Conservation (phyloP, 805 yeast genomes). For the Teunomyces atbi region DNA sequence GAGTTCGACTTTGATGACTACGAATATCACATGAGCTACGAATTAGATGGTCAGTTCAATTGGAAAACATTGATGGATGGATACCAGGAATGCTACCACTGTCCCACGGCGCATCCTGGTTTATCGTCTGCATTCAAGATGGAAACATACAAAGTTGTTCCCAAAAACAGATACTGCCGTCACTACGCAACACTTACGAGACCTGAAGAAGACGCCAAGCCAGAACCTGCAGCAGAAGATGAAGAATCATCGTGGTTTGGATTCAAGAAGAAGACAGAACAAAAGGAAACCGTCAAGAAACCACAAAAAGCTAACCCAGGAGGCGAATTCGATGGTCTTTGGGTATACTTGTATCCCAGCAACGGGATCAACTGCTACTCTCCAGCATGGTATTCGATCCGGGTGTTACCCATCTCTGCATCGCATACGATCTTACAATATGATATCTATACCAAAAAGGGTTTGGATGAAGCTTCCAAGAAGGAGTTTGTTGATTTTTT, state of each 20-base stretch:
- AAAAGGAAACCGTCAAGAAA: constrained; percentile 2
- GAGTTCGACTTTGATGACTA: constrained; percentile 61
- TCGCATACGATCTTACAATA: constrained; percentile 57
- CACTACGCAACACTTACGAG: constrained; percentile 56
- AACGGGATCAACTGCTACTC: constrained; percentile 64
- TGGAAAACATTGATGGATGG: constrained; percentile 71
- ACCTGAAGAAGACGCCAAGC: constrained; percentile 27
- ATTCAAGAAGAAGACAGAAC: constrained; percentile 34
- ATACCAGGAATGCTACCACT: constrained; percentile 66
- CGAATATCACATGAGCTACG: constrained; percentile 64
- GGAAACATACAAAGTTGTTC: constrained; percentile 66
- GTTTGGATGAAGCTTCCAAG: constrained; percentile 49
- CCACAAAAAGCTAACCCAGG: constrained; percentile 48
- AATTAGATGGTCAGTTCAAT: constrained; percentile 60
- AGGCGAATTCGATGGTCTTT: constrained; percentile 60
- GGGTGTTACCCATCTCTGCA: constrained; percentile 56
- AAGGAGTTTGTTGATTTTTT: constrained; percentile 63
- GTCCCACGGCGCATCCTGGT: constrained; percentile 69
- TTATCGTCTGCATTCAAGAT: constrained; percentile 54
- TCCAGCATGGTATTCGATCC: constrained; percentile 64
- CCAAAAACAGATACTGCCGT: constrained; percentile 57
- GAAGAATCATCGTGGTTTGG: constrained; percentile 51
- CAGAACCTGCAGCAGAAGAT: constrained; percentile 27
- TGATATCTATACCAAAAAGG: constrained; percentile 61
- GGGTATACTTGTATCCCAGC: constrained; percentile 61